Conservation (phyloP, 176 grass and related monocot genomes). For the Avena insularis region DNA sequence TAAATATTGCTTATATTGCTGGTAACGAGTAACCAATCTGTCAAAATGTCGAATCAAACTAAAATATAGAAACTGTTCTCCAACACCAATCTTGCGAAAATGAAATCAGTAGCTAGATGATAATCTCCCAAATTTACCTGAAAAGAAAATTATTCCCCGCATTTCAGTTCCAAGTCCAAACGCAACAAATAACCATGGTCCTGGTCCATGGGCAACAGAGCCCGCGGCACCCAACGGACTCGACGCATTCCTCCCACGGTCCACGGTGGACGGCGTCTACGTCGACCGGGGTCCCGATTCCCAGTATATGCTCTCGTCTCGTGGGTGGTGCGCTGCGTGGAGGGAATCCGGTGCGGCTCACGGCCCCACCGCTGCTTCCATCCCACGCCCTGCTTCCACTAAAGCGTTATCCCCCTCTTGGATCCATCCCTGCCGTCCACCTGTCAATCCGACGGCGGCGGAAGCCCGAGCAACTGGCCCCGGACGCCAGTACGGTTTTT, state of each 20-base stretch:
- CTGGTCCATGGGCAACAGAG: no score
- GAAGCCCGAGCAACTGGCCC: neutral
- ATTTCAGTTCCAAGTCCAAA: no score
- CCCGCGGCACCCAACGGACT: no score
- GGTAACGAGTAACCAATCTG: neutral
- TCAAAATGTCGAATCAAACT: neutral
- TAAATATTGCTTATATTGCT: neutral
- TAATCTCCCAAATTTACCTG: no score
- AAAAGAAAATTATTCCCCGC: no score
- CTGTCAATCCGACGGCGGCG: neutral
- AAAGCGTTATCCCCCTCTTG: constrained; percentile 40
- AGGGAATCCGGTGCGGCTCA: constrained; percentile 12
- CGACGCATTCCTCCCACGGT: neutral
- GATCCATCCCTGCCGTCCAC: neutral
- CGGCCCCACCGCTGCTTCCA: neutral
- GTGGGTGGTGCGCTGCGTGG: neutral
- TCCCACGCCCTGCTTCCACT: constrained; percentile 40
- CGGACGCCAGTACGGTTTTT: neutral
- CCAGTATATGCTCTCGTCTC: constrained; percentile 42
- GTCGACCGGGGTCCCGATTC: neutral
- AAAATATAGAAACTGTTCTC: neutral
- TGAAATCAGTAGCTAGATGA: no score
- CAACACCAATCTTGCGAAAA: no score
- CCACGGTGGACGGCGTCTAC: constrained; percentile 36
- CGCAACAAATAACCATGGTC: no score